Conservation (phyloP, 306 rosid species). For the Carpinus fangiana region DNA sequence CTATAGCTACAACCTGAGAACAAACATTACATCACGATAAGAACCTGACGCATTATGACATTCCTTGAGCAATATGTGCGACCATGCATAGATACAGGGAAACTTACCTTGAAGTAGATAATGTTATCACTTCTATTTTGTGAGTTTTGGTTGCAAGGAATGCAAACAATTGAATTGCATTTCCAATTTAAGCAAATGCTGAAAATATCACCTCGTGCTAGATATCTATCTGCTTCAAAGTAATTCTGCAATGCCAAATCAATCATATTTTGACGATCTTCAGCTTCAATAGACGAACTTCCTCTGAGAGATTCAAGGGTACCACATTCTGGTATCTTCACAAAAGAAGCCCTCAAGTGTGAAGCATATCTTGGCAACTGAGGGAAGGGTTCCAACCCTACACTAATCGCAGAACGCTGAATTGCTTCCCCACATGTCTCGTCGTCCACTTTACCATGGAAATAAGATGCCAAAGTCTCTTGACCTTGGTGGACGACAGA, state of each 20-base stretch:
- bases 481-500: slow-evolving; percentile 59
- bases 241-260: slow-evolving; percentile 72
- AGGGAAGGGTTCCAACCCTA: slow-evolving; percentile 52
- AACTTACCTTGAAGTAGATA: slow-evolving; percentile 79
- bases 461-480: slow-evolving; percentile 58
- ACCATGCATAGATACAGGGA: slow-evolving; percentile 1
- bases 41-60: slow-evolving; percentile 17
- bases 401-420: slow-evolving; percentile 38
- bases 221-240: slow-evolving; percentile 78
- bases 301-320: slow-evolving; percentile 67
- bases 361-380: slow-evolving; percentile 69
- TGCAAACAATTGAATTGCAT: slow-evolving; percentile 67
- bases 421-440: slow-evolving; percentile 26
- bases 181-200: slow-evolving; percentile 64
- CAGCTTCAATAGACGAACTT: slow-evolving; percentile 57
- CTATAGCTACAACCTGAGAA: slow-evolving; percentile 81
- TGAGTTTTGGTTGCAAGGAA: slow-evolving; percentile 61
- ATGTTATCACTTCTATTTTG: slow-evolving; percentile 37
- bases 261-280: slow-evolving; percentile 77
- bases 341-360: slow-evolving; percentile 78
- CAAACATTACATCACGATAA: slow-evolving; percentile 34
- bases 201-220: slow-evolving; percentile 77
- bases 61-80: slow-evolving; percentile 8
- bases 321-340: slow-evolving; percentile 81
- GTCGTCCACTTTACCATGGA: slow-evolving; percentile 48